phyloP scores from a whole-genome alignment of 176 grass and related monocot species.

The Carex littledalei region DNA sequence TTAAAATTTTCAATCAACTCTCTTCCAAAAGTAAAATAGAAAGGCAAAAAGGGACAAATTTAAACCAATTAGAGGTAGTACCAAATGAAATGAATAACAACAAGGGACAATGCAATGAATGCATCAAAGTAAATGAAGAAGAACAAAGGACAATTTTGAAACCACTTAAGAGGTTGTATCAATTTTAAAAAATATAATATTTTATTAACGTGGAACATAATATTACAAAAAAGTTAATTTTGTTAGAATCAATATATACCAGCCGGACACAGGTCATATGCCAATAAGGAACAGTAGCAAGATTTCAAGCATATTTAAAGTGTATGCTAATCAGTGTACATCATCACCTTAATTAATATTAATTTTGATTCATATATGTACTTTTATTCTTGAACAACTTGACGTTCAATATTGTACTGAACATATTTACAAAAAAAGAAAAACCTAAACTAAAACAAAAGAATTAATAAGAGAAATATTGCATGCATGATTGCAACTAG shows the following conservation, averaged over 20 bases:
- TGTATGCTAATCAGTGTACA: neutral
- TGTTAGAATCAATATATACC: too few relatives aligned
- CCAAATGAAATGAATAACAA: neutral
- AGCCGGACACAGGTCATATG: neutral
- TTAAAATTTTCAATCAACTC: slow-evolving; percentile 13
- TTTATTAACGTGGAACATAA: too few relatives aligned
- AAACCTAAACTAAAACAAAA: neutral
- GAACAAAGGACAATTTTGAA: neutral
- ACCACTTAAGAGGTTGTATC: too few relatives aligned
- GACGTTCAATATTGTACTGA: neutral
- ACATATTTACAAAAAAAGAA: too few relatives aligned
- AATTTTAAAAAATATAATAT: too few relatives aligned
- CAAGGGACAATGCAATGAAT: neutral
- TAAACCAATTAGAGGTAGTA: neutral
- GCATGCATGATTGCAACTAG: neutral
- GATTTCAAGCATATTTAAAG: neutral
- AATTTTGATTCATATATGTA: neutral
- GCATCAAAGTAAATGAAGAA: neutral
- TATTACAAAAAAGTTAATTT: too few relatives aligned
- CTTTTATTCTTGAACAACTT: neutral
- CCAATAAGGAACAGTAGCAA: neutral
- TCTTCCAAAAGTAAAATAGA: slow-evolving; percentile 2
- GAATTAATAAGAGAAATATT: neutral
- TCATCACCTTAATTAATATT: neutral
- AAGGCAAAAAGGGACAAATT: neutral